A percentile compares a stretch with the other conserved stretches of the same genome.
Evolutionary conservation across 345 rosid species (phyloP).

Genomic region (Raphanus sativus): DNA sequence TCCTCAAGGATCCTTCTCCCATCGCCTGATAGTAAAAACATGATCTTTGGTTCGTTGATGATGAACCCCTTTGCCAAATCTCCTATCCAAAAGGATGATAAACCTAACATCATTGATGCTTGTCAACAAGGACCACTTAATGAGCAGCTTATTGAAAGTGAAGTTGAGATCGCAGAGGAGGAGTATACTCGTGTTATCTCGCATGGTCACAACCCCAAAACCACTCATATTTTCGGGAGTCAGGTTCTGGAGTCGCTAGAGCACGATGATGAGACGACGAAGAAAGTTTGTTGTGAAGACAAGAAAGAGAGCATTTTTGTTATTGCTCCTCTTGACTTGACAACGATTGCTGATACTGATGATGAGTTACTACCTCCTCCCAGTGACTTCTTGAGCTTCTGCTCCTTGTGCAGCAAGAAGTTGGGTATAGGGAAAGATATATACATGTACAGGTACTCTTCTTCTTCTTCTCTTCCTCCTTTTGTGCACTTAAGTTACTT

Average conservation of each 20-base stretch:
- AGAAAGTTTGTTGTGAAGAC: slow-evolving; percentile 24
- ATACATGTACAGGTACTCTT: slow-evolving; percentile 76
- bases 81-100: slow-evolving; percentile 35
- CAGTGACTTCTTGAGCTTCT: slow-evolving; percentile 66
- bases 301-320: slow-evolving; percentile 36
- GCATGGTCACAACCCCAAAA: slow-evolving; percentile 80
- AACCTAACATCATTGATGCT: slow-evolving; percentile 6
- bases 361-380: slow-evolving; percentile 30
- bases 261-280: slow-evolving; percentile 24
- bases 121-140: background rate
- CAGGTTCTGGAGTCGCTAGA: slow-evolving; percentile 57
- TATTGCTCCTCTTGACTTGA: slow-evolving; percentile 15
- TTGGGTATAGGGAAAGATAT: slow-evolving; percentile 66
- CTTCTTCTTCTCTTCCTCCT: slow-evolving; percentile 10
- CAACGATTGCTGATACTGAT: background rate
- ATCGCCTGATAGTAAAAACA: slow-evolving; percentile 45
- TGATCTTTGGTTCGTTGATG: slow-evolving; percentile 61
- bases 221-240: slow-evolving; percentile 79
- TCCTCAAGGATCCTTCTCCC: slow-evolving; percentile 21
- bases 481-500: background rate
- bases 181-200: slow-evolving; percentile 84
- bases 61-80: slow-evolving; percentile 36
- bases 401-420: slow-evolving; percentile 62
- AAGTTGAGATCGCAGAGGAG: slow-evolving; percentile 87
- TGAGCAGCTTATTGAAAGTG: slow-evolving; percentile 36